Base-by-base conservation (phyloP, 345 rosid species). In the Populus euphratica region DNA sequence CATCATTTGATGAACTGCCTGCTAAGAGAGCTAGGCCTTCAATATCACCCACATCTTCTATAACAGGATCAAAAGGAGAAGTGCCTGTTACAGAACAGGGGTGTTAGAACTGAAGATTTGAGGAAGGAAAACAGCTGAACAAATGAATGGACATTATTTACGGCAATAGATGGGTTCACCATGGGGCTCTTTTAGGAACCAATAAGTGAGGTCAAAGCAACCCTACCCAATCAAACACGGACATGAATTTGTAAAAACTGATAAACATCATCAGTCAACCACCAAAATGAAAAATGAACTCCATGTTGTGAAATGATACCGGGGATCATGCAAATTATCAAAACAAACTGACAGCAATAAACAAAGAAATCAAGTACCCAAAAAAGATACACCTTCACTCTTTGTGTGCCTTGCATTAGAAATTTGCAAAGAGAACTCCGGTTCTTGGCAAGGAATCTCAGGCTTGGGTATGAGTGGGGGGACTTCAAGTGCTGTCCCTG, bases 211-310 rank as follows among this genome's bases (percentile, higher is more conserved):
- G 81, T 71, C 29, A 75, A 78, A 52, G 33, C 80, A 72, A 78
- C 69, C 77, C 84, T 79, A 62, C 77, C 83, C 72, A 71, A 39
- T 81, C 86, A 83, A 59, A 77, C 82, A 69, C 3, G 18, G 1
- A 69, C 38, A 59, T 17, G 62, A 56, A 68, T 0, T 27, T 73
- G 73, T 67, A 67, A 67, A 52, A 67, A 20, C 41, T 36, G 69
- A 54, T 59, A 35, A 61, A 25, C 56, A 25, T 66, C 61, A 68
- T 29, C 81, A 67, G 62, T 7, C 73, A 78, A 38, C 59, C 72
- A 21, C n/a, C 21, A 31, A 66, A 52, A 47, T 20, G 36, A 27
- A 35, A 44, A 47, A 7, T 2, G 2, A 25, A 5, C 39, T 6
- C 20, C 33, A 33, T n/a, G 38, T 25, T 39, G 1, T 12, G 20